phyloP scores from a whole-genome alignment of 305 asterid species.

The Nicotiana rustica region DNA sequence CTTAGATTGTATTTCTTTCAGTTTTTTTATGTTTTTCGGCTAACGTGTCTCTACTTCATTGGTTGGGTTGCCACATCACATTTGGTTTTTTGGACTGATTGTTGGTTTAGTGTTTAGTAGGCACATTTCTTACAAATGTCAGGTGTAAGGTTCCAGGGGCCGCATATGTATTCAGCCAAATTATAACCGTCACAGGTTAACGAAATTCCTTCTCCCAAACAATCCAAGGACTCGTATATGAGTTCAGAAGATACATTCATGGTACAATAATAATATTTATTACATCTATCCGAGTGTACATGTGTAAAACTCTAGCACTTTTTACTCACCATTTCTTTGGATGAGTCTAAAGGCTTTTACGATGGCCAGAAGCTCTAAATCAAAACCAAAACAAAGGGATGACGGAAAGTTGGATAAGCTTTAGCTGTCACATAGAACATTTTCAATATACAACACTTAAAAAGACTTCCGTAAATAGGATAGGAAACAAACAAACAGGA shows the following conservation, averaged over 20 bases:
- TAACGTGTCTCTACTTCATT: too few species aligned
- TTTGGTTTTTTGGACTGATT: too few species aligned
- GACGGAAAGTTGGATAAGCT: neutral
- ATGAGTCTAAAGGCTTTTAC: conserved; percentile 29
- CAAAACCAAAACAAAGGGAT: conserved; percentile 28
- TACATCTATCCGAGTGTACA: conserved; percentile 15
- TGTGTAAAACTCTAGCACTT: conserved; percentile 29
- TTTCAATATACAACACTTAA: conserved; percentile 24
- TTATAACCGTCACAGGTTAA: neutral
- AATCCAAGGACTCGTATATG: neutral
- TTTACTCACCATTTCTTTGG: conserved; percentile 31
- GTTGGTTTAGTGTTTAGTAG: too few species aligned
- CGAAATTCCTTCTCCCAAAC: neutral
- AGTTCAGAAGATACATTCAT: neutral
- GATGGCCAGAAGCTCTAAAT: conserved; percentile 30
- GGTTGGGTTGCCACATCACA: too few species aligned
- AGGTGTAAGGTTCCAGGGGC: too few species aligned
- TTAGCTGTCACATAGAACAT: conserved; percentile 24
- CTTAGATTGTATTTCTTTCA: too few species aligned
- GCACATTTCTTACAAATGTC: too few species aligned
- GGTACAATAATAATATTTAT: conserved; percentile 24
- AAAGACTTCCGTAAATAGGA: conserved; percentile 38
- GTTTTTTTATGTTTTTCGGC: too few species aligned
- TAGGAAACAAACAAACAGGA: conserved; percentile 37
- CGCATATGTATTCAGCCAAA: too few species aligned